Percentiles rank a stretch among this genome's conserved stretches.
Conservation (phyloP, 2,329 filamentous ascomycete species). For the Botrytis sinoallii region DNA sequence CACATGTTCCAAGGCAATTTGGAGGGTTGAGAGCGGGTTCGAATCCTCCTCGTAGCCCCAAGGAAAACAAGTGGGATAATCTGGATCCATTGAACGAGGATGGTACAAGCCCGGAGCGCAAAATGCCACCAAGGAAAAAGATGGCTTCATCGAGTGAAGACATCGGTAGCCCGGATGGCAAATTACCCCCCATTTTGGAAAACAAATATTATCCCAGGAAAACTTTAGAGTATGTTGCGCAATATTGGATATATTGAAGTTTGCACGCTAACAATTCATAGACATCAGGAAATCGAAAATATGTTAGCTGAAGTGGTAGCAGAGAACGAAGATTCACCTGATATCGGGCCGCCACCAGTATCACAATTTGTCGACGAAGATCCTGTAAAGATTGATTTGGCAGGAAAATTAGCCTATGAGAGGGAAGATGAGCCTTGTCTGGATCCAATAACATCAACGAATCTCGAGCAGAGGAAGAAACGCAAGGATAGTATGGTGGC, state of each 20-base stretch:
- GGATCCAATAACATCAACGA: conserved; percentile 33
- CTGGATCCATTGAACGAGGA: conserved; percentile 21
- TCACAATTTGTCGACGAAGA: conserved; percentile 58
- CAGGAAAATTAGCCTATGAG: conserved; percentile 31
- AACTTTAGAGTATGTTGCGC: conserved; percentile 60
- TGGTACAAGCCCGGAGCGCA: conserved; percentile 47
- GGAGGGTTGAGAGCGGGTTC: conserved; percentile 35
- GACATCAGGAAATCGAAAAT: conserved; percentile 35
- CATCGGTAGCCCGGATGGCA: conserved; percentile 36
- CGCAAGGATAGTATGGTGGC: conserved; percentile 34
- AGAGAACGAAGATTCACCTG: conserved; percentile 58
- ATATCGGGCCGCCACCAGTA: conserved; percentile 62
- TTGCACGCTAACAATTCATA: conserved; percentile 25
- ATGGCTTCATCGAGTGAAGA: conserved; percentile 38
- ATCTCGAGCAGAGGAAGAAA: conserved; percentile 38
- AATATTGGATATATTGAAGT: not conserved
- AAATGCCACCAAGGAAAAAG: conserved; percentile 48
- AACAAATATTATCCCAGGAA: conserved; percentile 64
- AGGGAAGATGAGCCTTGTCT: conserved; percentile 25
- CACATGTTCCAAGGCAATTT: conserved; percentile 39
- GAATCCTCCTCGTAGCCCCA: conserved; percentile 44
- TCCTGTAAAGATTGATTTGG: conserved; percentile 52
- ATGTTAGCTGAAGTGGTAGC: conserved; percentile 28
- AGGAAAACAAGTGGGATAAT: conserved; percentile 54
- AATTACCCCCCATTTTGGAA: conserved; percentile 67